These are phyloP conservation scores for Mrakia blollopis DNA, from an alignment of 768 basidiomycete species.

Conservation along the genomic window DNA sequence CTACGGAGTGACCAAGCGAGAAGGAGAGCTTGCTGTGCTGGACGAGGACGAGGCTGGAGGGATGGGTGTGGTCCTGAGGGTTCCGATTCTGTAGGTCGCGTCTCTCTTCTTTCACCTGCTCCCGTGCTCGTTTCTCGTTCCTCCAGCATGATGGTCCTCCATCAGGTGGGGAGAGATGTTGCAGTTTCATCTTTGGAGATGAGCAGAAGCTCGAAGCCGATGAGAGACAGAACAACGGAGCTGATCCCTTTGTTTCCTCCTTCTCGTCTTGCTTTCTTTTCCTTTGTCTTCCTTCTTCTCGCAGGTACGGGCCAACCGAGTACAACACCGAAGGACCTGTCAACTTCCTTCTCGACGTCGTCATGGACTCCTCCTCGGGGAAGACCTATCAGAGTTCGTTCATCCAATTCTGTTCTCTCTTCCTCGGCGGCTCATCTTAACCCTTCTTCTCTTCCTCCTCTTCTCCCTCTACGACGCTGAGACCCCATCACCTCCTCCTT, in stretches of 20 bases:
- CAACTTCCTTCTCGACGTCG: slow-evolving; percentile 80
- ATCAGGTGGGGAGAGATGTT: too few species aligned
- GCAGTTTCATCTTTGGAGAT: too few species aligned
- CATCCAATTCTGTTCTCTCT: too few species aligned
- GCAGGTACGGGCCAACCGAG: slow-evolving; percentile 78
- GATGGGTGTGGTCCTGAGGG: slow-evolving; percentile 66
- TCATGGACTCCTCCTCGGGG: slow-evolving; percentile 69
- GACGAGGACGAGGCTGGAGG: slow-evolving; percentile 53
- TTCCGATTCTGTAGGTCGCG: slow-evolving; percentile 72
- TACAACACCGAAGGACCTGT: slow-evolving; percentile 83
- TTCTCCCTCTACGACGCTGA: background rate
- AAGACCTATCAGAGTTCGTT: slow-evolving; percentile 66
- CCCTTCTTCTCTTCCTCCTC: background rate
- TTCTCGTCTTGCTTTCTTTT: background rate
- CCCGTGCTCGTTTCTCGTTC: background rate
- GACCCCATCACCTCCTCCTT: background rate
- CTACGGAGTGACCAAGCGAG: slow-evolving; percentile 81
- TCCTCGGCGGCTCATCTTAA: background rate
- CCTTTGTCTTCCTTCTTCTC: too few species aligned
- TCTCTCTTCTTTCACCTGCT: too few species aligned
- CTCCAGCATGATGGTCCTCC: too few species aligned
- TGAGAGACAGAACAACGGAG: background rate
- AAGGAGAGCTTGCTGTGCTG: slow-evolving; percentile 75
- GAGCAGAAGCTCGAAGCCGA: too few species aligned
- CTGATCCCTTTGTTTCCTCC: background rate